These are phyloP conservation scores for Closterium sp. DNA, from an alignment of 139 green algal species.

Conservation along the genomic window DNA sequence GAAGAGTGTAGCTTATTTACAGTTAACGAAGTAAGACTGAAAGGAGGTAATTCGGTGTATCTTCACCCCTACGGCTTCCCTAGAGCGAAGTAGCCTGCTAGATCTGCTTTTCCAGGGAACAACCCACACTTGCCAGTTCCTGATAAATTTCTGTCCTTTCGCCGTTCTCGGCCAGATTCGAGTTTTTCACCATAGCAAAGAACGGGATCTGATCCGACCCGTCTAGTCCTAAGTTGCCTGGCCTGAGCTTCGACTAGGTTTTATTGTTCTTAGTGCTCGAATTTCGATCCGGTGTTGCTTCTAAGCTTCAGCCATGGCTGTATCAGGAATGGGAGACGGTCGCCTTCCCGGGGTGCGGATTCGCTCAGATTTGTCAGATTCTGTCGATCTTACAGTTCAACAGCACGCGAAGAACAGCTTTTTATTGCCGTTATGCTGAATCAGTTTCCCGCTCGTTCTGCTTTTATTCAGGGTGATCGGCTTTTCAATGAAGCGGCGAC, in stretches of 20 bases:
- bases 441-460: neutral
- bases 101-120: neutral
- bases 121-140: too few relatives aligned
- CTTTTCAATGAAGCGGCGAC: conserved; percentile 66
- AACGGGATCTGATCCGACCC: neutral
- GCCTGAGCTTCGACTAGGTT: neutral
- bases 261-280: neutral
- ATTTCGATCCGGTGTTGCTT: neutral
- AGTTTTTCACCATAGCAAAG: neutral
- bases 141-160: neutral
- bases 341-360: neutral
- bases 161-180: neutral
- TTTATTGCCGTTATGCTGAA: neutral
- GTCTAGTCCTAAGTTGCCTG: neutral
- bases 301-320: neutral
- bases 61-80: neutral
- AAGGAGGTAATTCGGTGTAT: neutral
- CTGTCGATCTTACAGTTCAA: neutral
- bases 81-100: neutral
- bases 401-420: neutral
- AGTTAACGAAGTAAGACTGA: neutral
- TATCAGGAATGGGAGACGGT: neutral
- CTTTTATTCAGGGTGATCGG: conserved; percentile 14
- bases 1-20: neutral
- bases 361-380: neutral